Evolutionary conservation across 2,329 filamentous ascomycete species (phyloP).

Genomic region (Talaromyces sp.): DNA sequence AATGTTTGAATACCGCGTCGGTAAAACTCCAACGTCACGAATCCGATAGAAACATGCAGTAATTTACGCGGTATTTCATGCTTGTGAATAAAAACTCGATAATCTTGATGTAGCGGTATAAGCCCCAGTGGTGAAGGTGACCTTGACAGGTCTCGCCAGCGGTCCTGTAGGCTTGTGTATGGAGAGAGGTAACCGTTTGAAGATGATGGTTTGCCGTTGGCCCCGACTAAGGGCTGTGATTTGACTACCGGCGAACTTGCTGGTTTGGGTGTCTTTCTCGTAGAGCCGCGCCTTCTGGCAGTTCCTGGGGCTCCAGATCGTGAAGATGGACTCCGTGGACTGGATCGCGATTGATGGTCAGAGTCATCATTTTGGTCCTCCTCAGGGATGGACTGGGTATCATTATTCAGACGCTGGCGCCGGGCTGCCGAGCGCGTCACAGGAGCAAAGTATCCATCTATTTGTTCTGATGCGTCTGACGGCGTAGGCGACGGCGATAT

Average conservation of each 20-base stretch:
- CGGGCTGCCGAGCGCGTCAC: constrained; percentile 70
- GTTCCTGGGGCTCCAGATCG: constrained; percentile 29
- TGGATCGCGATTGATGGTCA: constrained; percentile 61
- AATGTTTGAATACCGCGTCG: constrained; percentile 70
- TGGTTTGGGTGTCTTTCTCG: constrained; percentile 44
- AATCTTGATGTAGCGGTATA: constrained; percentile 92
- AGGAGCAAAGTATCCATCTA: constrained; percentile 67
- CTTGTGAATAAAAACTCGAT: constrained; percentile 87
- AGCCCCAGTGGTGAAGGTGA: constrained; percentile 89
- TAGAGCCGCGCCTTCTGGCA: constrained; percentile 41
- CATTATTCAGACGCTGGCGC: constrained; percentile 53
- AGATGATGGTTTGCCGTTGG: constrained; percentile 36
- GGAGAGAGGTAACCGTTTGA: constrained; percentile 70
- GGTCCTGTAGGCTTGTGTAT: constrained; percentile 55
- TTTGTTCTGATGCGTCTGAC: constrained; percentile 45
- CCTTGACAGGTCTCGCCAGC: constrained; percentile 84
- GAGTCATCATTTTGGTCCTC: constrained; percentile 47
- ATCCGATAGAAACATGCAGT: constrained; percentile 94
- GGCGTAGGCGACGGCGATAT: constrained; percentile 83
- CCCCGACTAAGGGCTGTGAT: constrained; percentile 32
- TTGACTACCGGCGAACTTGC: constrained; percentile 34
- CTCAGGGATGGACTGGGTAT: constrained; percentile 60
- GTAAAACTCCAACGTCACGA: constrained; percentile 86
- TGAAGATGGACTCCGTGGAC: constrained; percentile 66
- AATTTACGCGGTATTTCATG: constrained; percentile 94